Percentiles rank a stretch among this genome's conserved stretches.
These are phyloP conservation scores for Ormosia emarginata DNA, from an alignment of 306 rosid species.

Conservation along the genomic window DNA sequence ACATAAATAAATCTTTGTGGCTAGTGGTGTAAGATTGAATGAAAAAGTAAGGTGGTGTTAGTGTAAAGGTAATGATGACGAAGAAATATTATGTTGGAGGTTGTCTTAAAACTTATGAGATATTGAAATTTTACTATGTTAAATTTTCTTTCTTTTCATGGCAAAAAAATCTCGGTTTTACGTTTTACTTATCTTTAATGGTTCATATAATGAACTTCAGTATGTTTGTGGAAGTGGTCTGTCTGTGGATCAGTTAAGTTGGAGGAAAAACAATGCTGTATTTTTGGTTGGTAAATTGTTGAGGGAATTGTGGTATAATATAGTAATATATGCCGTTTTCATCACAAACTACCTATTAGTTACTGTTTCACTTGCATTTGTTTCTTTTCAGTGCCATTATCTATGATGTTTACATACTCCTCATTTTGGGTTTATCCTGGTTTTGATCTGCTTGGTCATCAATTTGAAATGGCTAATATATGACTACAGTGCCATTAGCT, in stretches of 20 bases:
- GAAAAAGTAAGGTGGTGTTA: neutral
- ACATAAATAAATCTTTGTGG: neutral
- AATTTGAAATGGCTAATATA: neutral
- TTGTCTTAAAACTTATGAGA: no score
- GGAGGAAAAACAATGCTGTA: neutral
- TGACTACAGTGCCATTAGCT: neutral
- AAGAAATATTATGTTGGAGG: neutral
- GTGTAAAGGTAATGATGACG: neutral
- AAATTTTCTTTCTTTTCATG: no score
- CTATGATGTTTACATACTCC: neutral
- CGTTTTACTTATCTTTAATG: neutral
- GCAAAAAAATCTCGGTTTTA: no score
- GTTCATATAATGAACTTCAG: neutral
- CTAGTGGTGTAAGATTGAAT: neutral
- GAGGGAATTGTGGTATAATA: neutral
- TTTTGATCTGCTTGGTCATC: neutral
- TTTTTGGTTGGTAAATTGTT: neutral
- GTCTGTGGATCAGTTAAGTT: neutral
- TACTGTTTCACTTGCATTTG: slow-evolving; percentile 6
- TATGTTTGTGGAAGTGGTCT: neutral
- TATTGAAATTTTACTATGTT: no score
- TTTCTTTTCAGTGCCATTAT: neutral
- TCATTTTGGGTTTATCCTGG: neutral
- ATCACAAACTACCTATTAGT: neutral
- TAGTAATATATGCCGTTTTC: neutral